These are phyloP conservation scores for Betula pendula DNA, from an alignment of 306 rosid species.

Conservation along the genomic window DNA sequence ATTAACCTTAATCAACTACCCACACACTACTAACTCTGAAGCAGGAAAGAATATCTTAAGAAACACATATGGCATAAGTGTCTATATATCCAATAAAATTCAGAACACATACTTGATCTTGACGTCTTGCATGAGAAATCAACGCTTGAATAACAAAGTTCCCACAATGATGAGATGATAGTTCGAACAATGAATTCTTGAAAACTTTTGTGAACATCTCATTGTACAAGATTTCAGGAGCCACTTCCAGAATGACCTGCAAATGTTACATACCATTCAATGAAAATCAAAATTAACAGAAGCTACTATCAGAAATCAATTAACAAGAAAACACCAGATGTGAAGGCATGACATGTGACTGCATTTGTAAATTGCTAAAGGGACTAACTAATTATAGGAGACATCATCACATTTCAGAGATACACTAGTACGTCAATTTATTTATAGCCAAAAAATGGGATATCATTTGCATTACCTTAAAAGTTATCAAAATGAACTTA, in stretches of 20 bases:
- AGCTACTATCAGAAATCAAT: slow-evolving; percentile 3
- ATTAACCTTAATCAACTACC: slow-evolving; percentile 9
- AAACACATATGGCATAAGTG: slow-evolving; percentile 13
- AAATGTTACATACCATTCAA: slow-evolving; percentile 25
- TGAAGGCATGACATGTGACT: not conserved
- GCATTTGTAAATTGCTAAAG: not conserved
- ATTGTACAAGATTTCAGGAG: slow-evolving; percentile 71
- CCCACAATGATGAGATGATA: slow-evolving; percentile 83
- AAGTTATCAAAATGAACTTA: not conserved
- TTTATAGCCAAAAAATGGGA: not conserved
- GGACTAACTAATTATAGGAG: not conserved
- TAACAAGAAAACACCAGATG: slow-evolving; percentile 8
- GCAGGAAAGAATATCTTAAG: slow-evolving; percentile 17
- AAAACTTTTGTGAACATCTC: slow-evolving; percentile 67
- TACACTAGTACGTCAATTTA: not conserved
- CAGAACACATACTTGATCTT: slow-evolving; percentile 54
- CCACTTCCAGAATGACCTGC: slow-evolving; percentile 94
- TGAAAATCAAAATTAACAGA: slow-evolving; percentile 17
- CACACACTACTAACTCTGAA: not conserved
- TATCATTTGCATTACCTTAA: not conserved
- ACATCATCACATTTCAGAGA: not conserved
- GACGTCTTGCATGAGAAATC: slow-evolving; percentile 59
- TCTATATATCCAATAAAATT: slow-evolving; percentile 7
- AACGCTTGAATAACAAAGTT: slow-evolving; percentile 91
- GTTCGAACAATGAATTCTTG: slow-evolving; percentile 65